phyloP scores from a whole-genome alignment of 2,329 filamentous ascomycete genomes.

The Fusarium coicis region DNA sequence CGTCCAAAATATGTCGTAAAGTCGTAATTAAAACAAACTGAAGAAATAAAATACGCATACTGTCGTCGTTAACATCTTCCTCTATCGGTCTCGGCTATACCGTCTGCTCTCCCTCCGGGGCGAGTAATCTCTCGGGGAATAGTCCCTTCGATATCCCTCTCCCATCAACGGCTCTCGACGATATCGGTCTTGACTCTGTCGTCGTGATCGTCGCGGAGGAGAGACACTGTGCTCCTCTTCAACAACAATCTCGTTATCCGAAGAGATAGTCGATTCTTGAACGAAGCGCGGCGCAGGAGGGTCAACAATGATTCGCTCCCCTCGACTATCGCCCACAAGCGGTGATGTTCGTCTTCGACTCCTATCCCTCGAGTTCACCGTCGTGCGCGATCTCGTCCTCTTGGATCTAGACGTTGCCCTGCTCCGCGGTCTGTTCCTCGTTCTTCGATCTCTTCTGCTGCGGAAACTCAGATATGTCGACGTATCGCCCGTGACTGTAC shows the following conservation, averaged over 20 bases:
- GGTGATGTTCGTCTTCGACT: constrained; percentile 34
- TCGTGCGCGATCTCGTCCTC: constrained; percentile 39
- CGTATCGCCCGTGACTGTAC: constrained; percentile 34
- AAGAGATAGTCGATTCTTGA: constrained; percentile 40
- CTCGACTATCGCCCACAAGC: constrained; percentile 27
- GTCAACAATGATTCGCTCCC: constrained; percentile 43
- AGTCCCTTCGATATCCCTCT: constrained; percentile 33
- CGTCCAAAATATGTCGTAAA: constrained; percentile 26
- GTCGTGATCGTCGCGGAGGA: constrained; percentile 36
- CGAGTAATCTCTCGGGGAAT: constrained; percentile 39
- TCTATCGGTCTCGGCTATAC: constrained; percentile 32
- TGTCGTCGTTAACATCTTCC: not conserved
- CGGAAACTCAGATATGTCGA: constrained; percentile 40
- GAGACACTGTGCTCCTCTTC: constrained; percentile 49
- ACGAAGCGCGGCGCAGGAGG: constrained; percentile 46
- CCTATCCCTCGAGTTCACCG: constrained; percentile 30
- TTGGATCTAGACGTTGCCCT: constrained; percentile 31
- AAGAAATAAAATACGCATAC: constrained; percentile 11
- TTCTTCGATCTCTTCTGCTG: constrained; percentile 32
- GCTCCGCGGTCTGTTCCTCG: constrained; percentile 19
- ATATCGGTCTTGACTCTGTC: constrained; percentile 39
- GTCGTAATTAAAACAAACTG: constrained; percentile 17
- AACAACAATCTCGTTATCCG: constrained; percentile 53
- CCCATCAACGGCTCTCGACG: constrained; percentile 41
- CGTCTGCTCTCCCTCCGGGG: constrained; percentile 38